A percentile compares a stretch with the other conserved stretches of the same genome.
Conservation (phyloP, 75 land plant species). For the Picea sitchensis region DNA sequence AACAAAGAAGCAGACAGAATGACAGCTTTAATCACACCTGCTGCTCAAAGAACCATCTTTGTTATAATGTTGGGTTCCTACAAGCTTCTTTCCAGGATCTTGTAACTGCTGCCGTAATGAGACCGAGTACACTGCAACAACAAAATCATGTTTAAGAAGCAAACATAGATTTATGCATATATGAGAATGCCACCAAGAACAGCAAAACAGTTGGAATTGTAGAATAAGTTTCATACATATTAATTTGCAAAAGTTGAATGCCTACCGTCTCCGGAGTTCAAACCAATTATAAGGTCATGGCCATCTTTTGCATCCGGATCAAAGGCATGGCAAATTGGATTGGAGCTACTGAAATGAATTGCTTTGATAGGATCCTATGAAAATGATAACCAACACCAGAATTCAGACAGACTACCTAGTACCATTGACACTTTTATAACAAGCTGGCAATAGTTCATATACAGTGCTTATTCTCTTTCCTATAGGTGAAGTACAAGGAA, state of each 20-base stretch:
- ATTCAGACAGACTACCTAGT: slow-evolving; percentile 1
- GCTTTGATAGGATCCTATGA: slow-evolving; percentile 91
- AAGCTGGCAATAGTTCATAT: background rate
- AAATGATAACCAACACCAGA: background rate
- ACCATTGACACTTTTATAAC: background rate
- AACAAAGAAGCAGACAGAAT: background rate
- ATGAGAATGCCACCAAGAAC: background rate
- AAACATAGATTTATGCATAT: slow-evolving; percentile 4
- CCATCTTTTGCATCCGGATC: slow-evolving; percentile 92
- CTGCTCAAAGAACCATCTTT: slow-evolving; percentile 86
- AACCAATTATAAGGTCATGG: slow-evolving; percentile 88
- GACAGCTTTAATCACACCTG: slow-evolving; percentile 42
- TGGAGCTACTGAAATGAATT: slow-evolving; percentile 71
- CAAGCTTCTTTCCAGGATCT: slow-evolving; percentile 96
- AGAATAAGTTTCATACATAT: background rate
- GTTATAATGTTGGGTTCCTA: slow-evolving; percentile 94
- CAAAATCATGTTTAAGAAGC: background rate
- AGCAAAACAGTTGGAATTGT: background rate
- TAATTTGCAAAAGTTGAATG: slow-evolving; percentile 2
- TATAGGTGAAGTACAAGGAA: background rate
- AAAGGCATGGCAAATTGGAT: slow-evolving; percentile 89
- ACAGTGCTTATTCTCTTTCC: background rate
- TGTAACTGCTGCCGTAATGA: slow-evolving; percentile 94
- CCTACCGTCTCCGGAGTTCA: slow-evolving; percentile 91
- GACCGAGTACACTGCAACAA: slow-evolving; percentile 71